A percentile compares a stretch with the other conserved stretches of the same genome.
Conservation (phyloP, 768 basidiomycete species). For the Paxillus involutus region DNA sequence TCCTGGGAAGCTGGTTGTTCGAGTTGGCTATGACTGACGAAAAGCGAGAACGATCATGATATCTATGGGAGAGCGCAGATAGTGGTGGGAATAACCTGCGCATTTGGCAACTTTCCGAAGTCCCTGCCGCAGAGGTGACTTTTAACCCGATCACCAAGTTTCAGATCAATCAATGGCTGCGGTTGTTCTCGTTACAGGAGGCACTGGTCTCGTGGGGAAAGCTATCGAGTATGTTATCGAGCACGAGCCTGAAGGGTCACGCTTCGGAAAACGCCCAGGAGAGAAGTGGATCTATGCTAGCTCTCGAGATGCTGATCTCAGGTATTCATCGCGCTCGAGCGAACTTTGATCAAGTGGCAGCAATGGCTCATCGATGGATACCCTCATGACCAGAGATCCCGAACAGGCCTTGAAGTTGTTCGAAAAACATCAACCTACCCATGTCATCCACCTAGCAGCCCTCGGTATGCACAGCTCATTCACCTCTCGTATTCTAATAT, state of each 20-base stretch:
- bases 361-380: conserved; percentile 3
- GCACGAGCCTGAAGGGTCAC: conserved; percentile 72
- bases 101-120: background rate
- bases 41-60: conserved; percentile 11
- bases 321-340: conserved; percentile 43
- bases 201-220: conserved; percentile 84
- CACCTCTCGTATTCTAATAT: background rate
- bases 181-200: conserved; percentile 82
- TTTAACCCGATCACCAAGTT: background rate
- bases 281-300: conserved; percentile 88
- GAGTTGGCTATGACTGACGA: conserved; percentile 1
- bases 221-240: conserved; percentile 80
- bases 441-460: conserved; percentile 96
- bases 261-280: conserved; percentile 71
- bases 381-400: conserved; percentile 51
- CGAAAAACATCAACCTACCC: conserved; percentile 90
- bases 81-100: conserved; percentile 15
- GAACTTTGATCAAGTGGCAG: background rate
- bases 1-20: conserved; percentile 6
- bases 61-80: background rate
- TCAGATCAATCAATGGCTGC: conserved; percentile 20
- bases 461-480: conserved; percentile 55
- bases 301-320: conserved; percentile 81
- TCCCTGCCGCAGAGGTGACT: too few species aligned
- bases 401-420: conserved; percentile 71